Evolutionary conservation across 345 rosid genomes (phyloP).

Genomic region (Durio zibethinus): DNA sequence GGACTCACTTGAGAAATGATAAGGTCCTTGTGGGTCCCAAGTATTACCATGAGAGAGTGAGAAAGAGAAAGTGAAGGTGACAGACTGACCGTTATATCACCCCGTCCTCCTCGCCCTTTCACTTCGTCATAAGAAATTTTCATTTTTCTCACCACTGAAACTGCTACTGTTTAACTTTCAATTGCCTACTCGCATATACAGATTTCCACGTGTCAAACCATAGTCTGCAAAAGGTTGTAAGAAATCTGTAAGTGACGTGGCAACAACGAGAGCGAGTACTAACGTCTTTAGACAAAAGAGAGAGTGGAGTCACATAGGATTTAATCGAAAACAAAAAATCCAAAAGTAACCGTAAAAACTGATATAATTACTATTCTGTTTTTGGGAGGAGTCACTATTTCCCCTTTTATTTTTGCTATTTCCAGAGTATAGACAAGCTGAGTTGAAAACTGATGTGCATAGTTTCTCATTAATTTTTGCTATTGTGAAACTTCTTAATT

Average conservation of each 20-base stretch:
- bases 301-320: background rate
- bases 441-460: background rate
- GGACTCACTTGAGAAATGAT: constrained; percentile 12
- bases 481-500: too few species aligned
- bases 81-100: constrained; percentile 11
- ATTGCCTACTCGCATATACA: background rate
- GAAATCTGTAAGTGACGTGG: background rate
- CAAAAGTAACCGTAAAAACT: constrained; percentile 6
- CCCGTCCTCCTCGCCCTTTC: background rate
- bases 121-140: too few species aligned
- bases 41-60: background rate
- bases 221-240: background rate
- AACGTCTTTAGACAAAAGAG: background rate
- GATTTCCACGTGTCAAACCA: background rate
- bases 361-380: background rate
- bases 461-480: background rate
- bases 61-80: constrained; percentile 2
- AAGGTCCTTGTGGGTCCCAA: background rate
- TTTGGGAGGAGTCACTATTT: background rate
- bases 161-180: too few species aligned
- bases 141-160: background rate
- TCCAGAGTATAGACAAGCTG: background rate
- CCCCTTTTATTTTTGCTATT: background rate
- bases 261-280: background rate
- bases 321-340: background rate